Base-by-base conservation (phyloP, 306 rosid genomes). In the Fragaria vesca region DNA sequence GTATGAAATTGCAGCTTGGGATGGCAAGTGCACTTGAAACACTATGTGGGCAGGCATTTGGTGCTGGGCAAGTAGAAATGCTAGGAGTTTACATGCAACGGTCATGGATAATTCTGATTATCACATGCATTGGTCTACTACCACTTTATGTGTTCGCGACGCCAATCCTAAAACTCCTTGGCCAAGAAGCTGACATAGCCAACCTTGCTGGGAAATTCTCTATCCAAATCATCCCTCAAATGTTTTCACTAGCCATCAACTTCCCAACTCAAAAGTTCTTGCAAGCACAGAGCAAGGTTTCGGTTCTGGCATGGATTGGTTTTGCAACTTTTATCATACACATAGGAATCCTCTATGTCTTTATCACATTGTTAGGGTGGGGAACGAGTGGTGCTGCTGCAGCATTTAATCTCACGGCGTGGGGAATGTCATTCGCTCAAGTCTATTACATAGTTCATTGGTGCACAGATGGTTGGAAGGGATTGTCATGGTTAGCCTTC, bases 1-100 rank as follows among this genome's bases (percentile, higher is more conserved):
- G 5, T 45, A 24, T 51, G 63, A 66, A 78, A 71, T 81, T 86
- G 90, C 85, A 96, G 99, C 89, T 96, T 67, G 99, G 98, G 2
- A 93, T 96, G 98, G 99, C 90, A 77, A 96, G 99, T 83, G 99
- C 99, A 70, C 80, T 96, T 4, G 99, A 96, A 89, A 93, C 99
- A 8, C 70, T 96, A 75, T 93, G 99, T 82, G 99, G 99, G 34
- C 99, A 96, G 74, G 98, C 99, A 61, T 96, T 81, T 83, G 99
- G 99, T 1, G 98, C 98, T 0, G 97, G 99, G 47, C 97, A 96
- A 85, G 90, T 93, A 61, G 97, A 86, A 13, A 96, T 96, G 99
- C 93, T 93, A 3, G 99, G 98, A 1, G 82, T 93, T 9, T 96
- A 96, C 82, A 83, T 93, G 98, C 99, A 96, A 77, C 87, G 99